Evolutionary conservation across 208 protist species (phyloP), one percentile per base, ranked within the genome.

Genomic region (Novymonas esmeraldas): DNA sequence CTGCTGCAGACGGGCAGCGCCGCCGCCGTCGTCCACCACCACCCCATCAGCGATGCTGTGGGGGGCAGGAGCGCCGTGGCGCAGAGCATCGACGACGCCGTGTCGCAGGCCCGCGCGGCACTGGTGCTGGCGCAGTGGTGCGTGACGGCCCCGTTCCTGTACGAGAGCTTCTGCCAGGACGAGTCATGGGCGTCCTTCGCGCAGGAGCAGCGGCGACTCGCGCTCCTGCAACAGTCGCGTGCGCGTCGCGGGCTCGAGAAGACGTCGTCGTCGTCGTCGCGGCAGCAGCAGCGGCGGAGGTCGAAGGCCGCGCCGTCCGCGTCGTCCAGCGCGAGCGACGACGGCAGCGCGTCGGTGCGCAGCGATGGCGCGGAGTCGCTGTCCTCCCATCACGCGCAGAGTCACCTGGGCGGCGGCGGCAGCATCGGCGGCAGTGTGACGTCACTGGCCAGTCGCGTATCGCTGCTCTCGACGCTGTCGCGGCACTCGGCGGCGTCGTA

Each of bases 381-480:
- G 3, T 20, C 29, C 6, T 74, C 74, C 24, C 68, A 69, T 26
- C 57, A 55, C 3, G 66, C 64, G 5, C 56, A 68, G 9, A 38
- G 62, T 26, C 64, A 68, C 46, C 28, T 49, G 54, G 20, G 55
- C 9, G 24, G 16, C 6, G 18, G 3, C 13, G 11, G 48, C 52
- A 74, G 68, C 62, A 24, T 65, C 5, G 56, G 38, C 33, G 62
- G 70, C 33, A 76, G 70, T 41, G 55, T 70, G 2, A 70, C 83
- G 28, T 93, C 90, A 6, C 68, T 90, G 26, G 77, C 70, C 26
- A 92, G 84, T 28, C 87, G 90, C 2, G 80, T 81, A 11, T 93
- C 86, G n/a, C 73, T 93, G n/a, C 78, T 96, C 24, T 95, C 92
- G 6, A 89, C 82, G 22, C 70, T 94, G 36, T 94, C 89, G 6